phyloP scores from a whole-genome alignment of 345 rosid genomes.

The Eucalyptus sp. region DNA sequence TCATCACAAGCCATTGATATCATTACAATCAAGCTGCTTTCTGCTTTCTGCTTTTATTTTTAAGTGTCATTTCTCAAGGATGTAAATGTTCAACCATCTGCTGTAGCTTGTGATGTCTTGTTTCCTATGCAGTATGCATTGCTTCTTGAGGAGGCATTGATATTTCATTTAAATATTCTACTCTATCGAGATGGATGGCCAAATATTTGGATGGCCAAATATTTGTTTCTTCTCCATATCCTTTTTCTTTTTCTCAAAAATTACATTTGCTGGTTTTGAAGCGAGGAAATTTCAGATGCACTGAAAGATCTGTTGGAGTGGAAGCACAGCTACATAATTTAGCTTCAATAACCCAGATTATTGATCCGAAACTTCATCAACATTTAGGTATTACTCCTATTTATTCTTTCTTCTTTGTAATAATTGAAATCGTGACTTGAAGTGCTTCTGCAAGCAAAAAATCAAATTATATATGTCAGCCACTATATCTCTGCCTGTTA shows the following conservation, averaged over 20 bases:
- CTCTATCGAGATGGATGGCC: not conserved
- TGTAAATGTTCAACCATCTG: not conserved
- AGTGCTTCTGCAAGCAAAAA: not conserved
- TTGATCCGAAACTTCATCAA: slow-evolving; percentile 94
- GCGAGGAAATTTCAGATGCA: slow-evolving; percentile 94
- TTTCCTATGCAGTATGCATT: not conserved
- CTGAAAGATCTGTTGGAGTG: slow-evolving; percentile 88
- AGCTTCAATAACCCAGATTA: slow-evolving; percentile 77
- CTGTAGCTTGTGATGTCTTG: not conserved
- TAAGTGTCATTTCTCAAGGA: not conserved
- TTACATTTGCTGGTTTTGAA: slow-evolving; percentile 7
- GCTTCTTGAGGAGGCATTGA: not conserved
- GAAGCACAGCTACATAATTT: slow-evolving; percentile 82
- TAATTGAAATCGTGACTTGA: not conserved
- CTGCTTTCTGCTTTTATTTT: not conserved
- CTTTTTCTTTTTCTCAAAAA: slow-evolving; percentile 1
- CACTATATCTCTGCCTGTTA: not conserved
- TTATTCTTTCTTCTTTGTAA: not conserved
- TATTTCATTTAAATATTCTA: not conserved
- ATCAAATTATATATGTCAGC: not conserved
- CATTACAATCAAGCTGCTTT: not conserved
- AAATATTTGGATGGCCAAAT: not conserved
- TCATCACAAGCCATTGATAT: not conserved
- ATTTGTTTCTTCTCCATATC: not conserved
- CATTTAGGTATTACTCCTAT: slow-evolving; percentile 52